These are phyloP conservation scores for Arbutus unedo DNA, from an alignment of 148 eudicot species.

Conservation along the genomic window DNA sequence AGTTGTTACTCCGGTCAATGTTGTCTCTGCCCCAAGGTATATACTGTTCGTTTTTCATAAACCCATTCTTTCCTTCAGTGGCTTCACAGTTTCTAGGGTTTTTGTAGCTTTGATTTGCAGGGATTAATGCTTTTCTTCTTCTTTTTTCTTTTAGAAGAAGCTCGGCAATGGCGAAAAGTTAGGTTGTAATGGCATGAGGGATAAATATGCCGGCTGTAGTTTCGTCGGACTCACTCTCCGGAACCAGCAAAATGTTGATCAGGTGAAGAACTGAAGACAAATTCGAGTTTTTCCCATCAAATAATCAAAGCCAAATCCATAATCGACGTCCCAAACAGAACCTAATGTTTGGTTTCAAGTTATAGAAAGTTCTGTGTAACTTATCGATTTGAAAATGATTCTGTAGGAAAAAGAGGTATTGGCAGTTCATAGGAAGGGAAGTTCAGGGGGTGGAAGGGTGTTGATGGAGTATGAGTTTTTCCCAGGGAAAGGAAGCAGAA, in stretches of 20 bases:
- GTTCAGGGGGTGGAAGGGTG: constrained; percentile 19
- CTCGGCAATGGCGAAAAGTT: constrained; percentile 20
- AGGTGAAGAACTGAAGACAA: constrained; percentile 3
- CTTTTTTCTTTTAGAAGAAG: constrained; percentile 24
- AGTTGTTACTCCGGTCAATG: constrained; percentile 4
- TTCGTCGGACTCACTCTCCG: constrained; percentile 20
- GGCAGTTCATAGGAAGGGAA: constrained; percentile 43
- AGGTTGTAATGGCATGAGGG: constrained; percentile 13
- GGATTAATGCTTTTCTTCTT: neutral
- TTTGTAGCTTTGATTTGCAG: neutral
- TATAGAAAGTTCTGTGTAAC: neutral
- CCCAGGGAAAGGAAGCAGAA: constrained; percentile 23
- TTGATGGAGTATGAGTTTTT: constrained; percentile 66
- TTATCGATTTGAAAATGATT: neutral
- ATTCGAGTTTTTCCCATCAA: too few relatives aligned
- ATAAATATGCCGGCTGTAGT: neutral
- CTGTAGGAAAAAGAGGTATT: constrained; percentile 31
- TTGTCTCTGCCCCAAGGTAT: constrained; percentile 30
- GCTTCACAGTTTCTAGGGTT: neutral
- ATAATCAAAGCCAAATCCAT: too few relatives aligned
- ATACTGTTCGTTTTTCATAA: neutral
- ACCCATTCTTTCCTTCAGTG: neutral
- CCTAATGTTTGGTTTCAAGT: neutral
- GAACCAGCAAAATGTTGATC: constrained; percentile 2
- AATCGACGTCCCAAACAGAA: neutral